Evolutionary conservation across 352 stramenopile species (phyloP).

Genomic region (Globisporangium canariense): DNA sequence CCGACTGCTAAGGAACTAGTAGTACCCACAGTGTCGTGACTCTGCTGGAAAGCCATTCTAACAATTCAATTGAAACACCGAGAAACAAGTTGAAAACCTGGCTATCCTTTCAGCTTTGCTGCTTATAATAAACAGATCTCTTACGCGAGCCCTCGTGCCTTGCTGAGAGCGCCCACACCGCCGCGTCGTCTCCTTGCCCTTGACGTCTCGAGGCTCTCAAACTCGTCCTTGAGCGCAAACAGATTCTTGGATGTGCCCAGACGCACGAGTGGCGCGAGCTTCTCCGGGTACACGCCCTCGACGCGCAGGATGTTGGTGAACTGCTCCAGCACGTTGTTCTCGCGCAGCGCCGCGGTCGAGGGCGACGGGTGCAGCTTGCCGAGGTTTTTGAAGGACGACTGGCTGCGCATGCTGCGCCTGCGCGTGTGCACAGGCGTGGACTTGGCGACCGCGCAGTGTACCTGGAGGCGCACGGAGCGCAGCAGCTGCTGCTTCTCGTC

Average conservation of each 20-base stretch:
- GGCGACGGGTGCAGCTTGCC: conserved; percentile 43
- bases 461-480: conserved; percentile 60
- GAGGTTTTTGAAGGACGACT: conserved; percentile 26
- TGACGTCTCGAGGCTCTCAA: conserved; percentile 20
- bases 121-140: neutral
- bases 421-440: conserved; percentile 40
- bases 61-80: neutral
- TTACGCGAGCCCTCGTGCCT: conserved; percentile 14
- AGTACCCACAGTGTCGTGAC: neutral
- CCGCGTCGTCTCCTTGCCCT: conserved; percentile 14
- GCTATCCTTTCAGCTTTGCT: no score
- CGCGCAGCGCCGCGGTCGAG: conserved; percentile 32
- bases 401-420: conserved; percentile 22
- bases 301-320: conserved; percentile 52
- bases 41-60: neutral
- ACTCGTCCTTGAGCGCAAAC: conserved; percentile 26
- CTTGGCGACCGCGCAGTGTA: conserved; percentile 49
- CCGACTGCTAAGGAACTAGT: neutral
- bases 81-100: neutral
- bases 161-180: conserved; percentile 12
- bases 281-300: conserved; percentile 64
- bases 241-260: conserved; percentile 58
- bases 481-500: conserved; percentile 60
- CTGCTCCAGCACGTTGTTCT: conserved; percentile 64
- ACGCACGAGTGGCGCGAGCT: conserved; percentile 42